Evolutionary conservation across 2,329 filamentous ascomycete species (phyloP), one percentile per base, ranked within the genome.

Genomic region (Ophiosphaerella korrae): DNA sequence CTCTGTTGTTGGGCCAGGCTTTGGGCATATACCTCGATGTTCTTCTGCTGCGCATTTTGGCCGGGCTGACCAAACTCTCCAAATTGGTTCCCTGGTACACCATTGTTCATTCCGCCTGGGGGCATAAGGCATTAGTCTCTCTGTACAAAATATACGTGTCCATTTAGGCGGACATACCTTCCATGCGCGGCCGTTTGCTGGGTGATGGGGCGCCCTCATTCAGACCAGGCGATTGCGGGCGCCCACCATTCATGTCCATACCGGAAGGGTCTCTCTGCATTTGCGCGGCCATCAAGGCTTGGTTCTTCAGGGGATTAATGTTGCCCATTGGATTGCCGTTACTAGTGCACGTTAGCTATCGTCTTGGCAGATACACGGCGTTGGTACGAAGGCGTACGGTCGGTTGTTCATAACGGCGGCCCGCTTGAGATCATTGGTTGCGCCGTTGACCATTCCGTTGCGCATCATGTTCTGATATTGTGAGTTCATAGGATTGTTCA

Each of bases 191-290:
- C 67, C 92, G 85, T 79, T 97, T 97, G 57, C 89, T 93, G 2
- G 93, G 93, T 29, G 93, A 97, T 4, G 92, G 91, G 23, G 90
- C 92, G 67, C 94, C 94, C 45, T 97, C 92, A 47, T 86, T 87
- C 33, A 88, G 88, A 43, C 87, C 86, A 7, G 93, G 93, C 31
- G 93, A 96, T 50, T 88, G 86, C 24, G 91, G 88, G 52, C 92
- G 85, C 57, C 76, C 77, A 61, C 88, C 89, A 74, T 88, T 90
- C 74, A 88, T 88, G 64, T 96, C 91, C 84, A 94, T 91, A 56
- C 88, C 87, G 13, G 90, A 93, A 46, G 90, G 89, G 66, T 96
- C 91, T 53, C 91, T 84, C 72, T 93, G 89, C 89, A 96, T 95
- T 71, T 89, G 86, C 50, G 87, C 68, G 37, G 68, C 86, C 75